Evolutionary conservation across 768 basidiomycete genomes (phyloP).

Genomic region (Hericium coralloides): DNA sequence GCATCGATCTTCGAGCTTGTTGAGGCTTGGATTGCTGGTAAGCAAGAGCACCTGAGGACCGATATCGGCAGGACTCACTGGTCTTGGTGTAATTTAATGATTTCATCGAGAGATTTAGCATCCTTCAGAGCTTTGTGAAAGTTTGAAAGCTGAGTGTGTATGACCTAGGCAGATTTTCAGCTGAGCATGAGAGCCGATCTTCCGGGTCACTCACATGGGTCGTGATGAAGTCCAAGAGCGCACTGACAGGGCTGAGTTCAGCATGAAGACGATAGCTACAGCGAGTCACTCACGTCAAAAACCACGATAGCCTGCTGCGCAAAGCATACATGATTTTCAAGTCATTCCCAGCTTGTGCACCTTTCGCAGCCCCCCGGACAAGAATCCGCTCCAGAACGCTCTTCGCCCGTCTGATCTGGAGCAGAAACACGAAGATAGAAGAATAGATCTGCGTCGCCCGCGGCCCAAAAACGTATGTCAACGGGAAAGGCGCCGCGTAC

Average conservation of each 20-base stretch:
- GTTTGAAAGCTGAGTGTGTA: slow-evolving; percentile 49
- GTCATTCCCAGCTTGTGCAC: slow-evolving; percentile 30
- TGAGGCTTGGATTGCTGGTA: slow-evolving; percentile 36
- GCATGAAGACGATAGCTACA: neutral
- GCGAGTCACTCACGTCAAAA: slow-evolving; percentile 58
- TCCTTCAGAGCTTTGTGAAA: slow-evolving; percentile 49
- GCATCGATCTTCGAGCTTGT: slow-evolving; percentile 51
- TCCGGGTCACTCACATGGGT: slow-evolving; percentile 45
- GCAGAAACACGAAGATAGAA: slow-evolving; percentile 59
- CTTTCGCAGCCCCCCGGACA: slow-evolving; percentile 40
- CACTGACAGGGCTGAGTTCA: slow-evolving; percentile 29
- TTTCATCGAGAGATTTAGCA: slow-evolving; percentile 65
- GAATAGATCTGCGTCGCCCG: slow-evolving; percentile 47
- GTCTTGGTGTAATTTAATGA: slow-evolving; percentile 58
- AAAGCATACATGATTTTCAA: slow-evolving; percentile 70
- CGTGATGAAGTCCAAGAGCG: slow-evolving; percentile 59
- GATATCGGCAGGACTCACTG: slow-evolving; percentile 43
- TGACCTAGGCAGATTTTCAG: slow-evolving; percentile 36
- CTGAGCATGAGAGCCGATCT: neutral
- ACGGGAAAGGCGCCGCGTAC: slow-evolving; percentile 74
- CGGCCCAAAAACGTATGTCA: slow-evolving; percentile 70
- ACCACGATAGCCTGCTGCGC: slow-evolving; percentile 74
- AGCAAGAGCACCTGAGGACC: neutral
- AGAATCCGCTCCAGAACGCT: slow-evolving; percentile 60
- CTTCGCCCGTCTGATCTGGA: slow-evolving; percentile 71